Evolutionary conservation across 1,284 basidiomycete species (phyloP).

Genomic region (Amylostereum areolatum): DNA sequence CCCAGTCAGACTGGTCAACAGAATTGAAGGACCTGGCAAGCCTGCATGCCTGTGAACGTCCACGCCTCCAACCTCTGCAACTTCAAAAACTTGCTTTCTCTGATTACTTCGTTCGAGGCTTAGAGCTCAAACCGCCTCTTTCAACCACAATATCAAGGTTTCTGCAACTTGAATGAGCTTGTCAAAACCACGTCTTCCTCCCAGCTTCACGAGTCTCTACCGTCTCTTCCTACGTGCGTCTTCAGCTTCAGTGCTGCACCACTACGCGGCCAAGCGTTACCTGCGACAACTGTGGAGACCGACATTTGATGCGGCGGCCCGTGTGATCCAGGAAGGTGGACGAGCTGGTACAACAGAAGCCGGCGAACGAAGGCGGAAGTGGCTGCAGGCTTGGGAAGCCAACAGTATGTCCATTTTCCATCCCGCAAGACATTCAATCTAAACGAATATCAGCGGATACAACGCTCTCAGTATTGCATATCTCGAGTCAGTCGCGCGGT

Average conservation of each 20-base stretch:
- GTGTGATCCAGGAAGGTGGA: slow-evolving; percentile 34
- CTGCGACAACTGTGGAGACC: slow-evolving; percentile 50
- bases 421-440: background rate
- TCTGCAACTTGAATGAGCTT: no score
- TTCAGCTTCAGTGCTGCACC: slow-evolving; percentile 58
- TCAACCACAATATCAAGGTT: no score
- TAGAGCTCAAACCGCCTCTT: no score
- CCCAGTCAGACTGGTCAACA: no score
- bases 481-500: slow-evolving; percentile 51
- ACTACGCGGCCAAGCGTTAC: slow-evolving; percentile 34
- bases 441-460: slow-evolving; percentile 11
- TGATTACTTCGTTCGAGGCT: no score
- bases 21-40: no score
- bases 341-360: slow-evolving; percentile 17
- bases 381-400: slow-evolving; percentile 47
- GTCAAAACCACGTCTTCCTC: slow-evolving; percentile 34
- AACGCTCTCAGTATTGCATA: slow-evolving; percentile 26
- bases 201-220: slow-evolving; percentile 54
- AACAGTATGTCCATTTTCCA: slow-evolving; percentile 26
- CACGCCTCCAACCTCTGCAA: no score
- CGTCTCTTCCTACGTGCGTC: slow-evolving; percentile 54
- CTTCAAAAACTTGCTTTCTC: no score
- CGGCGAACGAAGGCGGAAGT: slow-evolving; percentile 28
- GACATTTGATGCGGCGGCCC: slow-evolving; percentile 47
- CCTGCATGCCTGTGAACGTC: no score